phyloP scores from a whole-genome alignment of 2,329 filamentous ascomycete species.

The Xylaria sp. region DNA sequence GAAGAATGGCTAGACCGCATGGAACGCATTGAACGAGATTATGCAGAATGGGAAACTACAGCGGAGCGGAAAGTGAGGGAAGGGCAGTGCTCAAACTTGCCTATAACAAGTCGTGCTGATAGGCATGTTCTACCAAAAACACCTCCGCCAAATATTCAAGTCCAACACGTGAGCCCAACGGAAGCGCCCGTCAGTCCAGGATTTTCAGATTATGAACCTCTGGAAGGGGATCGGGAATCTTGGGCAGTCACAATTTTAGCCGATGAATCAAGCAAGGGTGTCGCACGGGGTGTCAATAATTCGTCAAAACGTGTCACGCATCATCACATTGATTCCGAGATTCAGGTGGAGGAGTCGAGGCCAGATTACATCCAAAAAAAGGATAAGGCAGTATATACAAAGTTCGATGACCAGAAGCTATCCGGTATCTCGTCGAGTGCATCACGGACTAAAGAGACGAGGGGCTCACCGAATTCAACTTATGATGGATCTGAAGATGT shows the following conservation, averaged over 20 bases:
- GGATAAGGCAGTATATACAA: slow-evolving; percentile 15
- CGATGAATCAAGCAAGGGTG: slow-evolving; percentile 37
- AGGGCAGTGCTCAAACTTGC: slow-evolving; percentile 62
- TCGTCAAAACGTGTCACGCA: slow-evolving; percentile 27
- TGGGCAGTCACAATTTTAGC: slow-evolving; percentile 39
- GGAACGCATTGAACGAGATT: slow-evolving; percentile 81
- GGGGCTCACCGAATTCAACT: slow-evolving; percentile 27
- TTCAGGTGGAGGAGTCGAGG: slow-evolving; percentile 28
- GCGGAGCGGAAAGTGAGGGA: slow-evolving; percentile 80
- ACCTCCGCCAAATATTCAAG: slow-evolving; percentile 46
- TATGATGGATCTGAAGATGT: slow-evolving; percentile 41
- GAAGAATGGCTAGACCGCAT: slow-evolving; percentile 89
- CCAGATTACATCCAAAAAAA: slow-evolving; percentile 36
- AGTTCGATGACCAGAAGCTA: slow-evolving; percentile 4
- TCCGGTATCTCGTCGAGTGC: background rate
- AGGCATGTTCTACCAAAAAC: slow-evolving; percentile 36
- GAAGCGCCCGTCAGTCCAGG: slow-evolving; percentile 30
- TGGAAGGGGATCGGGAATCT: slow-evolving; percentile 33
- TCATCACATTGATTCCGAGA: slow-evolving; percentile 34
- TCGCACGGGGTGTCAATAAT: slow-evolving; percentile 26
- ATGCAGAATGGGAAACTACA: slow-evolving; percentile 81
- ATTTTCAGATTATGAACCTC: slow-evolving; percentile 30
- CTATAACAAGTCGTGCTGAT: slow-evolving; percentile 19
- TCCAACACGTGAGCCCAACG: slow-evolving; percentile 45
- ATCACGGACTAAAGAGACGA: slow-evolving; percentile 4